phyloP scores from a whole-genome alignment of 768 basidiomycete genomes.

The Sporobolomyces roseus region DNA sequence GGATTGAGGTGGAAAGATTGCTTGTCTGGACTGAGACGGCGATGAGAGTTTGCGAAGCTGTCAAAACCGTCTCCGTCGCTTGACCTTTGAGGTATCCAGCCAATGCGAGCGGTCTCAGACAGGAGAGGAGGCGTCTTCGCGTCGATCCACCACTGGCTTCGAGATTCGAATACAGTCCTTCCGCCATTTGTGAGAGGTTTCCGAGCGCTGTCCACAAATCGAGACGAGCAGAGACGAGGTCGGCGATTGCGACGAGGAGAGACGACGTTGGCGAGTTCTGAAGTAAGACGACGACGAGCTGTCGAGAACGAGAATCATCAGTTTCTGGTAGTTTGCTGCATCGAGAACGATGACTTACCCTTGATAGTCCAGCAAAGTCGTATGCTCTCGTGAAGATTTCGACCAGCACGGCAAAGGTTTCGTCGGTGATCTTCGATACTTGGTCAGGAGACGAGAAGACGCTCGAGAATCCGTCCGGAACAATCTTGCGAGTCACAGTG shows the following conservation, averaged over 20 bases:
- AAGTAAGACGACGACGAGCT: slow-evolving; percentile 25
- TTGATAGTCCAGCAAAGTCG: slow-evolving; percentile 19
- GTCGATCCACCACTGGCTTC: background rate
- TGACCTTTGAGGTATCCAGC: slow-evolving; percentile 10
- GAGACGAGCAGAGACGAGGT: slow-evolving; percentile 13
- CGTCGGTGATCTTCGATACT: background rate
- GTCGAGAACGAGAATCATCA: background rate
- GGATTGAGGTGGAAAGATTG: background rate
- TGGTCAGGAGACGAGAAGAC: background rate
- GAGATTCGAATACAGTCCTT: background rate
- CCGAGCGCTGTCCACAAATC: slow-evolving; percentile 25
- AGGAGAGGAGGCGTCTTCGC: slow-evolving; percentile 5
- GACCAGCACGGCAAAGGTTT: slow-evolving; percentile 11
- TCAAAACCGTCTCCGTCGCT: background rate
- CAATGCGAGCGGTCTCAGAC: background rate
- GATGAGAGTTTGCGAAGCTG: background rate
- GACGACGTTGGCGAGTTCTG: background rate
- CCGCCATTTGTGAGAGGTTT: slow-evolving; percentile 1
- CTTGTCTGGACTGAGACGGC: too few species aligned
- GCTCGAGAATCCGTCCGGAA: slow-evolving; percentile 11
- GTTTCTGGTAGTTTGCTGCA: background rate
- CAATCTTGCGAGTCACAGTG: slow-evolving; percentile 19
- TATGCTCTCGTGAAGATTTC: background rate
- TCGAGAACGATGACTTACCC: background rate
- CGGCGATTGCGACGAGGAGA: slow-evolving; percentile 22